A percentile compares a stretch with the other conserved stretches of the same genome.
These are phyloP conservation scores for Saccharum officinarum DNA, from an alignment of 176 grass and related monocot species.

Conservation along the genomic window DNA sequence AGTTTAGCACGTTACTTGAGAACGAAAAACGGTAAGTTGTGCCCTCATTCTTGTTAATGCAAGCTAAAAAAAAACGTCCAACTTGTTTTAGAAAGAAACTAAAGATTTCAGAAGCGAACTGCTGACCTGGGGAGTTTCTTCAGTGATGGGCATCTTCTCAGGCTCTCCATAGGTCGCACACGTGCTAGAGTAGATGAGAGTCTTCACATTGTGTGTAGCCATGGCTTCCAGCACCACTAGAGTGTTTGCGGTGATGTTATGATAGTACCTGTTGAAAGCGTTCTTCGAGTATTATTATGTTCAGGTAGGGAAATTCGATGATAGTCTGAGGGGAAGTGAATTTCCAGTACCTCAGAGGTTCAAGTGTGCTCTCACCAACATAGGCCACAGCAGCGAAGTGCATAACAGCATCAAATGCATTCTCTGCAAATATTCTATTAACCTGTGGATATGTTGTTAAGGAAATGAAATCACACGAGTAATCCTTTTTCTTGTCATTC, in stretches of 20 bases:
- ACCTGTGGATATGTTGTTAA: constrained; percentile 48
- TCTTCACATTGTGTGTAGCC: constrained; percentile 65
- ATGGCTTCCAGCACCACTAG: constrained; percentile 83
- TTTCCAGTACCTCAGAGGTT: constrained; percentile 69
- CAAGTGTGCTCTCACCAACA: constrained; percentile 87
- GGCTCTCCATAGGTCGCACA: constrained; percentile 94
- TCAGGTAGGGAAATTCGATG: neutral
- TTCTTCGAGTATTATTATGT: neutral
- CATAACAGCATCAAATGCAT: constrained; percentile 93
- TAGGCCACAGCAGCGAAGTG: constrained; percentile 89
- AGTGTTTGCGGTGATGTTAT: constrained; percentile 92
- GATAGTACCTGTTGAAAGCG: constrained; percentile 68
- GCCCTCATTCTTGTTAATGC: neutral
- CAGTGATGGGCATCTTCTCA: constrained; percentile 95
- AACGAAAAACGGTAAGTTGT: neutral
- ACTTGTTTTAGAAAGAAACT: neutral
- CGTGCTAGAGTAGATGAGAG: constrained; percentile 94
- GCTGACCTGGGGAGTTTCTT: constrained; percentile 88
- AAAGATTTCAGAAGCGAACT: neutral
- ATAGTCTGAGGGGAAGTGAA: neutral
- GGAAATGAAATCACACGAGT: neutral
- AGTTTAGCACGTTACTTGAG: neutral
- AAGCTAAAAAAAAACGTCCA: neutral
- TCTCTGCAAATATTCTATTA: constrained; percentile 72
- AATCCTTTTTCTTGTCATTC: neutral